Base-by-base conservation (phyloP, 176 grass and related monocot genomes). In the Rhynchospora tenuis region DNA sequence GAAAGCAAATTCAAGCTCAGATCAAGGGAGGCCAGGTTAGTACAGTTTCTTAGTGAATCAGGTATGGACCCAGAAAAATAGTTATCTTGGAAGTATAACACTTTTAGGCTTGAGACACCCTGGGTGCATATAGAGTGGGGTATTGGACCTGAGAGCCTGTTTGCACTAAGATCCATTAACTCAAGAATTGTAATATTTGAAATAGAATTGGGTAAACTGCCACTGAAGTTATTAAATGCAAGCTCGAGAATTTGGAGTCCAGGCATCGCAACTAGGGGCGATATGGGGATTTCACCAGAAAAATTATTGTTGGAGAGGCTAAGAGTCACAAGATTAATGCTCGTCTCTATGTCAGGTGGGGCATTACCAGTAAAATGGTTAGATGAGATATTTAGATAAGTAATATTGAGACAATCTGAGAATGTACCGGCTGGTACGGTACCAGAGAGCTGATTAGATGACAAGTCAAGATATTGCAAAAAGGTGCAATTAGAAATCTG, bases 151-250 rank as follows among this genome's bases (percentile, higher is more conserved):
- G 91, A 86, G 65, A 97, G 84, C 83, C 24, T 7, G 84, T 97
- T 97, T 56, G 94, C 94, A 77, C 94, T 94, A 84, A 97, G 89
- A 83, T 97, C 94, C 31, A 97, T 90, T 77, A 90, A 73, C 48
- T 94, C 84, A 46, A 97, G 88, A 43, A 64, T 85, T 22, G 88
- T 51, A 78, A 94, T 84, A 64, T 83, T 83, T 3, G 88, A 89
- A 22, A 97, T 46, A 45, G 84, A 33, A 8, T 84, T 82, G n/a
- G 88, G 84, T 62, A 97, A 71, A 85, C 51, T 23, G 23, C 91
- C 90, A 59, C 38, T 84, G 84, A 97, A 92, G 86, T 86, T 80
- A 68, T 97, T 97, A 85, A 94, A 97, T 19, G 86, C 91, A 75
- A 97, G 88, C 44, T 84, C 73, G 9, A 97, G 79, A 24, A 15